phyloP scores from a whole-genome alignment of 805 yeast genomes.

The Yarrowia bubula region DNA sequence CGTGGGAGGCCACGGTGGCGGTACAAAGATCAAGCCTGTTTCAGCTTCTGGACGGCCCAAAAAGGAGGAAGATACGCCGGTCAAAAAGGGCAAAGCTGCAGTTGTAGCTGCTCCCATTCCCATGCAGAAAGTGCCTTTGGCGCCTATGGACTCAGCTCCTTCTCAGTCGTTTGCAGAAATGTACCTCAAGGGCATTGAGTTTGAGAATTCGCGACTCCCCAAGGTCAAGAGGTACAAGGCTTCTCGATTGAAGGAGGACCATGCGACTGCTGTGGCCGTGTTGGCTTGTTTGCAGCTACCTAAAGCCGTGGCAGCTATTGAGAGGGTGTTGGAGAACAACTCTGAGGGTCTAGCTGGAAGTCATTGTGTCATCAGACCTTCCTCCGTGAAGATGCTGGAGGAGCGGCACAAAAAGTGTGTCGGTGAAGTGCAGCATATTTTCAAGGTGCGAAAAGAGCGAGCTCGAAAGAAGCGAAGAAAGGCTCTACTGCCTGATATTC shows the following conservation, averaged over 20 bases:
- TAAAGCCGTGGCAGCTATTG: conserved; percentile 4
- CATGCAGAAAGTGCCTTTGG: not conserved
- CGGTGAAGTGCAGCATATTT: not conserved
- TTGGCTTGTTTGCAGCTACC: conserved; percentile 1
- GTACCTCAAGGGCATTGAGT: conserved; percentile 17
- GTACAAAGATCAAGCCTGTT: conserved; percentile 15
- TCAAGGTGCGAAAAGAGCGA: not conserved
- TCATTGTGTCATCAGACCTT: not conserved
- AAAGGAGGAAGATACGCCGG: conserved; percentile 21
- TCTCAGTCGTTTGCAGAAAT: conserved; percentile 19
- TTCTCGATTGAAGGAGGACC: not conserved
- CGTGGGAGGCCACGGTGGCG: conserved; percentile 21
- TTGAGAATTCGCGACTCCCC: not conserved
- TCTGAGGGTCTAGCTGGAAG: conserved; percentile 1
- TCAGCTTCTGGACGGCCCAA: not conserved
- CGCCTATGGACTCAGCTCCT: not conserved
- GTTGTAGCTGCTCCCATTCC: not conserved
- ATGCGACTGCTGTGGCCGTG: conserved; percentile 6
- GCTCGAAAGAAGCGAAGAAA: conserved; percentile 6
- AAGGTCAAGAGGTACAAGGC: conserved; percentile 15
- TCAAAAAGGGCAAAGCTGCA: not conserved
- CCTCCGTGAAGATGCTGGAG: not conserved
- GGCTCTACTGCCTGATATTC: not conserved
- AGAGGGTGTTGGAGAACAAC: not conserved
- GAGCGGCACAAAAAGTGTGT: conserved; percentile 10